phyloP scores from a whole-genome alignment of 768 basidiomycete genomes.

The Rhodotorula toruloides region DNA sequence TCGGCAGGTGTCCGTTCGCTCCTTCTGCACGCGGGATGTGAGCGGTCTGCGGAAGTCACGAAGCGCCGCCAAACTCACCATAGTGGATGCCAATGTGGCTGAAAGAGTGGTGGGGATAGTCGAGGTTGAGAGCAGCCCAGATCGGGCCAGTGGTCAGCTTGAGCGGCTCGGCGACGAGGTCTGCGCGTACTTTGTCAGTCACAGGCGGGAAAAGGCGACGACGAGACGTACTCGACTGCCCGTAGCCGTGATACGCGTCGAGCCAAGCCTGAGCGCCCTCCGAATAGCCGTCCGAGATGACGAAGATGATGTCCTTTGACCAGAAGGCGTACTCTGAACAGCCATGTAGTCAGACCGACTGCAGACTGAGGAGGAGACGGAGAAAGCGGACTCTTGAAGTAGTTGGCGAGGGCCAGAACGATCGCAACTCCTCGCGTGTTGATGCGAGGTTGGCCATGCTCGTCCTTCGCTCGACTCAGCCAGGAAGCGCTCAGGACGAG shows the following conservation, averaged over 20 bases:
- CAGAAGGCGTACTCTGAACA: constrained; percentile 73
- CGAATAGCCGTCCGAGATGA: constrained; percentile 79
- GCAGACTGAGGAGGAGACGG: background rate
- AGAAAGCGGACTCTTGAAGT: constrained; percentile 63
- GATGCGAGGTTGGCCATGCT: constrained; percentile 41
- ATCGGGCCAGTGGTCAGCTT: constrained; percentile 73
- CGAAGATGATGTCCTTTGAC: constrained; percentile 89
- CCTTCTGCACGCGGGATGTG: constrained; percentile 61
- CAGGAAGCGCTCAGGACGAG: constrained; percentile 89
- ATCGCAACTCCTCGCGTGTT: constrained; percentile 83
- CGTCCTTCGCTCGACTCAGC: constrained; percentile 55
- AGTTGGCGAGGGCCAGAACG: constrained; percentile 76
- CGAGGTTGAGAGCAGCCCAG: constrained; percentile 90
- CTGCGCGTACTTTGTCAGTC: constrained; percentile 47
- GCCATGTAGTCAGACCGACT: background rate
- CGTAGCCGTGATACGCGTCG: constrained; percentile 67
- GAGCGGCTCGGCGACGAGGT: constrained; percentile 62
- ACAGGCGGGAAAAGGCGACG: background rate
- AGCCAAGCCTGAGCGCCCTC: constrained; percentile 94
- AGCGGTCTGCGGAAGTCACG: too few relatives aligned
- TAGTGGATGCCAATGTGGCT: constrained; percentile 91
- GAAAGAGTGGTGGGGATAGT: constrained; percentile 95
- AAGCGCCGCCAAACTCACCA: constrained; percentile 53
- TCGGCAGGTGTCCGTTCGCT: constrained; percentile 86
- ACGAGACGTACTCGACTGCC: constrained; percentile 60